Percentiles rank a stretch among this genome's conserved stretches.
phyloP scores from a whole-genome alignment of 257 asterid species.

The Knoxia roxburghii region DNA sequence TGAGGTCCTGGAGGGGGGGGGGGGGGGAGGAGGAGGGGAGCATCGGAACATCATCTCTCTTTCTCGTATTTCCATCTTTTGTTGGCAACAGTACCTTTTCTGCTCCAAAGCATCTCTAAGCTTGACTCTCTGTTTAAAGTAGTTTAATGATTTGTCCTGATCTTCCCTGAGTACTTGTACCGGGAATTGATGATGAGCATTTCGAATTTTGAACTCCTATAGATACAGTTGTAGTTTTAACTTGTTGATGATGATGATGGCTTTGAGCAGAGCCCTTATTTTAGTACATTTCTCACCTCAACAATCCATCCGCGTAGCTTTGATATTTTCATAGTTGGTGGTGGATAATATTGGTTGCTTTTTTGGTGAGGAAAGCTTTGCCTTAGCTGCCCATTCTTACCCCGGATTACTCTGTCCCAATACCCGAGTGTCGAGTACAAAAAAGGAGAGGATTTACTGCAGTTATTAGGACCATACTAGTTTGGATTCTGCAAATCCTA shows the following conservation, averaged over 20 bases:
- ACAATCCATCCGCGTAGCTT: no score
- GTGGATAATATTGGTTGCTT: not conserved
- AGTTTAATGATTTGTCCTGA: conserved; percentile 23
- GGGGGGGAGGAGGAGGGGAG: conserved; percentile 29
- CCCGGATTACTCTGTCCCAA: no score
- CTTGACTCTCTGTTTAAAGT: conserved; percentile 21
- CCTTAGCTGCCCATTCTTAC: no score
- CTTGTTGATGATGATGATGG: conserved; percentile 3
- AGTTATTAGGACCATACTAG: no score
- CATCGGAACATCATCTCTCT: conserved; percentile 30
- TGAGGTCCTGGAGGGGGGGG: conserved; percentile 28
- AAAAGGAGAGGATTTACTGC: no score
- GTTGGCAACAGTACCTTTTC: conserved; percentile 28
- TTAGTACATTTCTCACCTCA: not conserved
- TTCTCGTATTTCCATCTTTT: conserved; percentile 28
- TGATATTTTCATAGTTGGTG: no score
- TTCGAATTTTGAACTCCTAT: conserved; percentile 2
- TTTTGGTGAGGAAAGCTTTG: no score
- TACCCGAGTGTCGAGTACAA: no score
- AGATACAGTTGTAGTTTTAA: no score
- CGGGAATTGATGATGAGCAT: conserved; percentile 7
- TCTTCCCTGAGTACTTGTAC: conserved; percentile 21
- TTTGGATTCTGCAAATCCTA: no score
- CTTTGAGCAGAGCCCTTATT: not conserved
- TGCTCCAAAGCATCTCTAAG: conserved; percentile 20